Percentiles rank a stretch among this genome's conserved stretches.
Conservation (phyloP, 306 rosid species). For the Trifolium fragiferum region DNA sequence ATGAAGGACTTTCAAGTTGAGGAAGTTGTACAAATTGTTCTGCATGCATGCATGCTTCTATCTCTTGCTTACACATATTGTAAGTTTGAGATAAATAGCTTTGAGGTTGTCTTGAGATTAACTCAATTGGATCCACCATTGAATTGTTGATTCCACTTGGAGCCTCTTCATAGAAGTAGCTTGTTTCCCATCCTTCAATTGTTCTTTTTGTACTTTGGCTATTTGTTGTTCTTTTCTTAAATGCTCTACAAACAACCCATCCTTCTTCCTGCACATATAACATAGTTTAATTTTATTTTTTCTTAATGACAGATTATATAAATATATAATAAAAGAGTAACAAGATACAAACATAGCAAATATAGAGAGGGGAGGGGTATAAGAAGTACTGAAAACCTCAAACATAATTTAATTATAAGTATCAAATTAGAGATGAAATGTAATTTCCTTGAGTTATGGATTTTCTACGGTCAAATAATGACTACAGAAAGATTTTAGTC, state of each 20-base stretch:
- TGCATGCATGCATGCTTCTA: conserved; percentile 62
- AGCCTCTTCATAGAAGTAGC: conserved; percentile 72
- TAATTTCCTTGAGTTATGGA: not conserved
- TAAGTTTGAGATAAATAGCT: conserved; percentile 50
- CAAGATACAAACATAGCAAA: too few relatives aligned
- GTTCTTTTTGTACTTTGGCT: conserved; percentile 57
- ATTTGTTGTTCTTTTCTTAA: conserved; percentile 73
- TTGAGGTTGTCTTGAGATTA: conserved; percentile 63
- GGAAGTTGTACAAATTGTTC: conserved; percentile 81
- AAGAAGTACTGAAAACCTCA: too few relatives aligned
- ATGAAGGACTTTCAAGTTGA: conserved; percentile 79
- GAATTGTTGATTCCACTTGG: conserved; percentile 48
- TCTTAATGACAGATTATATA: too few relatives aligned
- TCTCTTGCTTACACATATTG: conserved; percentile 81
- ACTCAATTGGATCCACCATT: conserved; percentile 61
- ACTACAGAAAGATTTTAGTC: too few relatives aligned
- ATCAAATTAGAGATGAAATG: not conserved
- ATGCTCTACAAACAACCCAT: conserved; percentile 98
- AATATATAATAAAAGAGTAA: too few relatives aligned
- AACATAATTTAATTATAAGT: not conserved
- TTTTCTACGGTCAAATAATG: too few relatives aligned
- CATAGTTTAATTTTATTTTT: too few relatives aligned
- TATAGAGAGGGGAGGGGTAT: too few relatives aligned
- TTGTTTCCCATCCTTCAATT: conserved; percentile 78
- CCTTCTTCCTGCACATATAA: conserved; percentile 86